A percentile compares a stretch with the other conserved stretches of the same genome.
Evolutionary conservation across 176 grass and related monocot species (phyloP).

Genomic region (Guadua angustifolia): DNA sequence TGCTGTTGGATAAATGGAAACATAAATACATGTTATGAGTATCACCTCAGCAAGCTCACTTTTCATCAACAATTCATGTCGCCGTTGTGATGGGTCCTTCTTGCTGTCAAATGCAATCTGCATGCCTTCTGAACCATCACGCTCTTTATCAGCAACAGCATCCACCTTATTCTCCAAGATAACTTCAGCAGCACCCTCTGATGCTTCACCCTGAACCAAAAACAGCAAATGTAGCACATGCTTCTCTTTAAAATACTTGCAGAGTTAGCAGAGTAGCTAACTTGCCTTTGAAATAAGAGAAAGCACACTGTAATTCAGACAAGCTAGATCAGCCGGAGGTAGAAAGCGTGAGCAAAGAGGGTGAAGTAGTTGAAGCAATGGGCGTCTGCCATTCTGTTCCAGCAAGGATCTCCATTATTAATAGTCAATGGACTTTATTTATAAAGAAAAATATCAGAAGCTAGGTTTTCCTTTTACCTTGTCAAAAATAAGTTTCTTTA

Average conservation of each 20-base stretch:
- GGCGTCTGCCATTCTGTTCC: constrained; percentile 84
- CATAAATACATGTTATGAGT: neutral
- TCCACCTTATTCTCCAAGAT: constrained; percentile 35
- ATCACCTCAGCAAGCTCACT: constrained; percentile 85
- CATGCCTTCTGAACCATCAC: constrained; percentile 1
- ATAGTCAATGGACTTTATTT: neutral
- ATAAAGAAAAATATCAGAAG: constrained; percentile 28
- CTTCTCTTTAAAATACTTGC: constrained; percentile 20
- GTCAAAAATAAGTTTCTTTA: constrained; percentile 77
- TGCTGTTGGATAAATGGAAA: neutral
- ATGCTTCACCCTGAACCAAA: constrained; percentile 57
- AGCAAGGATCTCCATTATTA: constrained; percentile 37
- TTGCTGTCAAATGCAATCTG: constrained; percentile 62
- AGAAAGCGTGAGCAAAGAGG: constrained; percentile 81
- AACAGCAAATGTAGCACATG: constrained; percentile 12
- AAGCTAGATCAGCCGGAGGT: constrained; percentile 67
- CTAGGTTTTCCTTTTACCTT: constrained; percentile 56
- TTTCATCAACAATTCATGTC: constrained; percentile 76
- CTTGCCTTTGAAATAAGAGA: constrained; percentile 76
- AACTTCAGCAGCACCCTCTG: constrained; percentile 28
- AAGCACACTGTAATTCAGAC: constrained; percentile 71
- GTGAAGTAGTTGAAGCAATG: constrained; percentile 75
- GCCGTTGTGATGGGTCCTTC: constrained; percentile 75
- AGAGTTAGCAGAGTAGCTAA: constrained; percentile 14
- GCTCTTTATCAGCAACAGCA: constrained; percentile 43